Base-by-base conservation (phyloP, 1,139 yeast genomes). In the Zygosaccharomyces sapae region DNA sequence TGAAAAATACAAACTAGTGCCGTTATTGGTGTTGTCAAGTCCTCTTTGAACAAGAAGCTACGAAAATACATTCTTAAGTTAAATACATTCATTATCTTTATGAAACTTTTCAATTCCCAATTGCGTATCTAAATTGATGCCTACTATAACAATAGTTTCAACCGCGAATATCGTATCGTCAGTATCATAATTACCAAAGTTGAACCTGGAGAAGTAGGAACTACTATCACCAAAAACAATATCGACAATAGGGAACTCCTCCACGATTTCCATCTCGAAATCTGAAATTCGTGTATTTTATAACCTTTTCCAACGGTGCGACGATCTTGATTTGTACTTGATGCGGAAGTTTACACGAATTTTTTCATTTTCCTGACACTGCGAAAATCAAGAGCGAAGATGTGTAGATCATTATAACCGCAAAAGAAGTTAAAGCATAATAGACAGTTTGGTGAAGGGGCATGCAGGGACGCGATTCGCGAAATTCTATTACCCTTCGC, bases 1-100 rank as follows among this genome's bases (percentile, higher is more conserved):
- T 61, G 97, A 90, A 54, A 82, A 65, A 79, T 94, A 36, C 97
- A 92, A 62, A 78, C 89, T 41, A 85, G 94, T 61, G 97, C 97
- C 2, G 81, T 87, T 47, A 85, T 94, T 50, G 97, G 96, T 0
- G 88, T 84, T 8, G 81, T 92, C 37, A 90, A 90, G 65, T 72
- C 71, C 9, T 59, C 69, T 29, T 58, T 70, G 71, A 69, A 48
- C 48, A 62, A 12, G 70, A 70, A 49, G 61, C 56, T 44, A 45
- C 46, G 46, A 44, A 44, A 47, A 43, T 20, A 30, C 27, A 38
- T 38, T 38, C 41, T 22, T 34, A 40, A 41, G 25, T 27, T 39
- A 39, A 20, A 19, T 30, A 22, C 31, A 19, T 12, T 22, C 31
- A 38, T 22, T 19, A 31, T 22, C 25, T 31, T 13, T 31, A 18